Percentiles rank a stretch among this genome's conserved stretches.
phyloP scores from a whole-genome alignment of 805 yeast genomes.

The Kuraishia capsulata region DNA sequence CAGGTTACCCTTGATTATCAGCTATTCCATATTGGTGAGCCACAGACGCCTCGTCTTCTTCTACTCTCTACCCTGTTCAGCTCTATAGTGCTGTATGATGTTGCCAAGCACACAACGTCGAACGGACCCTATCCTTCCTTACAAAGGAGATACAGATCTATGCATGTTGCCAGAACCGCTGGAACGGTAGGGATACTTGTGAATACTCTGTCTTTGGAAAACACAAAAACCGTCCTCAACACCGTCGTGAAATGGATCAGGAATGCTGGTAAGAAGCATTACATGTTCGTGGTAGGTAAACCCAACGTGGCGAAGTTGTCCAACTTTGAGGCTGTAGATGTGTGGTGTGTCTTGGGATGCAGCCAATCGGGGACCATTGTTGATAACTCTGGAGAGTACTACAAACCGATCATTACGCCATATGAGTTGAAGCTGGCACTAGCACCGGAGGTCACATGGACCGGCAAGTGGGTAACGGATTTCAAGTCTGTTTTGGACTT shows the following conservation, averaged over 20 bases:
- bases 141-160: constrained; percentile 73
- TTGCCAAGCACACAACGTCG: constrained; percentile 20
- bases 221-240: constrained; percentile 61
- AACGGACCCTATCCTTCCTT: constrained; percentile 70
- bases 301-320: constrained; percentile 97
- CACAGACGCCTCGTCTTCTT: constrained; percentile 72
- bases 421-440: constrained; percentile 82
- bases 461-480: constrained; percentile 88
- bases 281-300: constrained; percentile 93
- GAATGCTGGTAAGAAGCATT: constrained; percentile 81
- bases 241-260: constrained; percentile 51
- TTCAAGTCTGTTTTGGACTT: constrained; percentile 47
- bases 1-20: constrained; percentile 33
- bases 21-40: constrained; percentile 62
- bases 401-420: constrained; percentile 89
- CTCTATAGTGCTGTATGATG: constrained; percentile 41
- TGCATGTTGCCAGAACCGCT: constrained; percentile 85
- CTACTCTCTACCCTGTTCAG: constrained; percentile 66
- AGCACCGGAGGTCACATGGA: constrained; percentile 72
- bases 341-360: constrained; percentile 94
- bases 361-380: constrained; percentile 87
- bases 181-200: constrained; percentile 88
- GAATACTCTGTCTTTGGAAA: constrained; percentile 76
- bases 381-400: constrained; percentile 71
- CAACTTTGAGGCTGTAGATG: constrained; percentile 87